A percentile compares a stretch with the other conserved stretches of the same genome.
These are phyloP conservation scores for Globisporangium heterothallicum DNA, from an alignment of 352 stramenopile species.

Conservation along the genomic window DNA sequence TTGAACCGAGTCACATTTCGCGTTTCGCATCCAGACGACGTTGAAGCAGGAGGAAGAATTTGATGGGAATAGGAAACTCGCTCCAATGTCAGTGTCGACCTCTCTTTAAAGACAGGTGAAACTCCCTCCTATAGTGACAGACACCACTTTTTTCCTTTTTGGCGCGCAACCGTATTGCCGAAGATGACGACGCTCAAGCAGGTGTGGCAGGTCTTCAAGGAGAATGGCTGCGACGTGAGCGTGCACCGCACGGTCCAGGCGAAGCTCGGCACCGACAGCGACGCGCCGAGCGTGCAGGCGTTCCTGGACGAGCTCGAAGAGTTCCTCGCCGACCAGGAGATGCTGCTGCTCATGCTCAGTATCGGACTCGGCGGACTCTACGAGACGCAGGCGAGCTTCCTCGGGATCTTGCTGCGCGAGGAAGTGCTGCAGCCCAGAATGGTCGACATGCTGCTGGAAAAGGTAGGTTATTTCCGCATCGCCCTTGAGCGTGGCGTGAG, in stretches of 20 bases:
- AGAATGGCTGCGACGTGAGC: constrained; percentile 28
- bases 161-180: neutral
- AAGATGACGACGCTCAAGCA: constrained; percentile 30
- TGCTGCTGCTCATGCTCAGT: constrained; percentile 46
- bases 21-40: too few species aligned
- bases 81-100: too few species aligned
- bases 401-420: constrained; percentile 46
- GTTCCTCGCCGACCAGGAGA: constrained; percentile 27
- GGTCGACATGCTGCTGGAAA: constrained; percentile 48
- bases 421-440: constrained; percentile 39
- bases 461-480: constrained; percentile 20
- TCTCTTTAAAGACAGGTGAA: too few species aligned
- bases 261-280: constrained; percentile 18
- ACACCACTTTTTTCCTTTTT: too few species aligned
- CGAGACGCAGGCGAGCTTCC: constrained; percentile 45
- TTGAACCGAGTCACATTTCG: too few species aligned
- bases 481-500: neutral
- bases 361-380: constrained; percentile 32
- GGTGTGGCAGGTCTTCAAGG: constrained; percentile 44
- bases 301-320: constrained; percentile 35
- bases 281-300: constrained; percentile 15
- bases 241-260: constrained; percentile 28
- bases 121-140: too few species aligned
- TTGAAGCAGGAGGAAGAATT: too few species aligned
- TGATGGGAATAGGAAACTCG: too few species aligned